phyloP scores from a whole-genome alignment of 805 yeast genomes.

The Kockiozyma suomiensis region DNA sequence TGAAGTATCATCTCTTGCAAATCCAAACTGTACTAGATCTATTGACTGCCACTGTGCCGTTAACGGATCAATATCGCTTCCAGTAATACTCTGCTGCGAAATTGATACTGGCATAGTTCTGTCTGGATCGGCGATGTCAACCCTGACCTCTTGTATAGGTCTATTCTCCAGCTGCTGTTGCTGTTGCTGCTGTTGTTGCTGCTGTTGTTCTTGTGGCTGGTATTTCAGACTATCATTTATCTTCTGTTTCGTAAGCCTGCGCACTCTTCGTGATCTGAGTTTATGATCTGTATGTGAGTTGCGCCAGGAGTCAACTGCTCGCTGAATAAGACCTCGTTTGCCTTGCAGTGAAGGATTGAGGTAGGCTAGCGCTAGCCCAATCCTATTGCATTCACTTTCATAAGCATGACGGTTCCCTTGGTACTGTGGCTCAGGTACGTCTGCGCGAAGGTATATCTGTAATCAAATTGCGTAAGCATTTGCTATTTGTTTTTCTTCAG shows the following conservation, averaged over 20 bases:
- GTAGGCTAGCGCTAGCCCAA: conserved; percentile 54
- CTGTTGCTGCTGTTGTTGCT: background rate
- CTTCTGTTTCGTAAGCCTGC: conserved; percentile 38
- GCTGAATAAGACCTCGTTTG: conserved; percentile 52
- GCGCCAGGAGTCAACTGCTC: conserved; percentile 58
- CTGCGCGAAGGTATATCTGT: conserved; percentile 52
- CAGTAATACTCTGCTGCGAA: too few species aligned
- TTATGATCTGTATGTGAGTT: conserved; percentile 50
- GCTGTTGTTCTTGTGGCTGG: background rate
- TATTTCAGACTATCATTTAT: background rate
- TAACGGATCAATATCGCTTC: background rate
- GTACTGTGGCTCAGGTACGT: conserved; percentile 48
- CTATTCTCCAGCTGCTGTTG: background rate
- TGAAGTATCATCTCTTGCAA: background rate
- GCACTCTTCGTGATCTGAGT: conserved; percentile 50
- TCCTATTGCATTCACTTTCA: conserved; percentile 52
- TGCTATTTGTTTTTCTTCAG: too few species aligned
- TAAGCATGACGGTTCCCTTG: conserved; percentile 51
- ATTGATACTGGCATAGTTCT: too few species aligned
- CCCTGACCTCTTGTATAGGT: background rate
- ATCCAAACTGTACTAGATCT: background rate
- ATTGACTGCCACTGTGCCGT: background rate
- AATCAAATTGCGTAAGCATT: background rate
- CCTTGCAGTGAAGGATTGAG: conserved; percentile 49
- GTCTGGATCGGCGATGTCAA: too few species aligned